Evolutionary conservation across 495 filamentous ascomycete genomes (phyloP).

Genomic region (Neurospora intermedia): DNA sequence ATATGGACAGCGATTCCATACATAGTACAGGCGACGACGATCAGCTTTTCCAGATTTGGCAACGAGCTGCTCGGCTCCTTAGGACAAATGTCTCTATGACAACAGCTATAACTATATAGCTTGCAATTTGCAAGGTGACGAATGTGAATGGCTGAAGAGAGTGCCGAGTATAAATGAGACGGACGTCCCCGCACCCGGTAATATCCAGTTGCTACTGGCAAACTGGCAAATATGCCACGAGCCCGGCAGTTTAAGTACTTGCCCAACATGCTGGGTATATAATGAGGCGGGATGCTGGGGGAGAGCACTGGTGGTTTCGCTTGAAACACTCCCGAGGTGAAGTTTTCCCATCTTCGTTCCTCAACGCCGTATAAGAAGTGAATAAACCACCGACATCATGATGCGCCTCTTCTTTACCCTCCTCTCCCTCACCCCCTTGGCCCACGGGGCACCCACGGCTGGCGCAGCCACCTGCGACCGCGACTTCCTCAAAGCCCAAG

Average conservation of each 20-base stretch:
- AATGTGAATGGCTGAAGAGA: background rate
- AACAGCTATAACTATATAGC: background rate
- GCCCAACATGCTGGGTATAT: background rate
- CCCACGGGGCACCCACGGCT: background rate
- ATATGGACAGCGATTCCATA: background rate
- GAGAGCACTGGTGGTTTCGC: background rate
- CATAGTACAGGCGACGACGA: background rate
- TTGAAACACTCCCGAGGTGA: background rate
- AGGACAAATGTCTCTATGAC: background rate
- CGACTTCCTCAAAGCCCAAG: constrained; percentile 12
- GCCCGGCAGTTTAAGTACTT: background rate
- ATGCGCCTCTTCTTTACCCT: background rate
- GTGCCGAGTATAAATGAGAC: background rate
- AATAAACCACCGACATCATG: background rate
- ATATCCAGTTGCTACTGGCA: background rate
- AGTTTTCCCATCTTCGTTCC: background rate
- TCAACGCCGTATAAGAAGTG: background rate
- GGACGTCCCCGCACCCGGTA: background rate
- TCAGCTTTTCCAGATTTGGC: background rate
- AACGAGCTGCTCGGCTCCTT: background rate
- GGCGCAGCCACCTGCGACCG: constrained; percentile 7
- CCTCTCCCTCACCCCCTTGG: background rate
- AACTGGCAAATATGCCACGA: background rate
- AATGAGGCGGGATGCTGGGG: background rate
- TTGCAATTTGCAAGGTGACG: background rate